Base-by-base conservation (phyloP, 2,329 filamentous ascomycete species). In the Atkinsonella texensis region DNA sequence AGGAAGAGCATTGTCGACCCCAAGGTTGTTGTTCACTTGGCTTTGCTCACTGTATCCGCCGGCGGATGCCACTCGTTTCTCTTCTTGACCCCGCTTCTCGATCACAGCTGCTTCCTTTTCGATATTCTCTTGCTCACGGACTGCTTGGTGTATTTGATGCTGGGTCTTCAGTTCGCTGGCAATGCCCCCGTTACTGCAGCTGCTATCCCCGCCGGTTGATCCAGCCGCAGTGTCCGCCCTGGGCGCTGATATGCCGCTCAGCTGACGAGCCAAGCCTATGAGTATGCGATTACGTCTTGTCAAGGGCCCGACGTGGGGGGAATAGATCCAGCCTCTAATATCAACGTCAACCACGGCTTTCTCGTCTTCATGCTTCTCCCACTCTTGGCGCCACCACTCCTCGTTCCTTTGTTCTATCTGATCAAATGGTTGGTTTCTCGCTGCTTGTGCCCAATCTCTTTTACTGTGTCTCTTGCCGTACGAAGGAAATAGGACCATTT, bases 401-500 rank as follows among this genome's bases (percentile, higher is more conserved):
- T 81, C 77, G 56, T 89, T 82, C 44, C 73, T 75, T 33, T 77
- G 70, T 1, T 69, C 68, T 23, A 69, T 67, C 61, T 57, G 62
- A 59, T 62, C 64, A 33, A 56, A 59, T 40, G 58, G 55, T 32
- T 61, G 57, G 50, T 64, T 65, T 23, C 59, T 54, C 23, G 60
- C 52, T 33, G 56, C 55, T 17, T 67, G 60, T n/a, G 56, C 59
- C 58, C 67, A 68, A n/a, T 66, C 66, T 56, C 67, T 65, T 63
- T 69, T 84, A 35, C 79, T 67, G 64, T 94, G 85, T 54, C 76
- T 76, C 62, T 90, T 83, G 9, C 88, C 89, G 65, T 98, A 98
- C 50, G 89, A 96, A 0, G 93, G 93, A 59, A 98, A 98, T 23
- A 98, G 66, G 10, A 98, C 81, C 83, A 98, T 88, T 70, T 97